Percentiles rank a stretch among this genome's conserved stretches.
Evolutionary conservation across 768 basidiomycete species (phyloP).

Genomic region (Rhizopogon roseolus): DNA sequence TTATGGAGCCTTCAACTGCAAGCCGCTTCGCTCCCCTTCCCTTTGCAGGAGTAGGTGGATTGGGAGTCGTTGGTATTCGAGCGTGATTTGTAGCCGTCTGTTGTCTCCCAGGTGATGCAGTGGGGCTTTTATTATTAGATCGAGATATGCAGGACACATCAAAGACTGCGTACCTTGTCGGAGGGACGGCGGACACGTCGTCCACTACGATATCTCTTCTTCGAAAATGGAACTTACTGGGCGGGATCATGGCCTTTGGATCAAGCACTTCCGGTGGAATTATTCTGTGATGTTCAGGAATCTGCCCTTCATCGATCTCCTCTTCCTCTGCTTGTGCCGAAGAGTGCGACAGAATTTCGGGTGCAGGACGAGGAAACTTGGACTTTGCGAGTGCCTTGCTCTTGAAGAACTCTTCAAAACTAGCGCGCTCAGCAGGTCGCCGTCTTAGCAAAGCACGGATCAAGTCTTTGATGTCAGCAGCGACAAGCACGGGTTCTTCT

Average conservation of each 20-base stretch:
- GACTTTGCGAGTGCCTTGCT: constrained; percentile 73
- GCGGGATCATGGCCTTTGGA: constrained; percentile 76
- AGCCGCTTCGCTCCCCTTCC: constrained; percentile 20
- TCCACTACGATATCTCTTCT: constrained; percentile 26
- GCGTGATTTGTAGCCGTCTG: constrained; percentile 3
- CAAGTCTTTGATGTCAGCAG: constrained; percentile 81
- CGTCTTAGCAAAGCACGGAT: constrained; percentile 82
- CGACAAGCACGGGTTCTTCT: constrained; percentile 55
- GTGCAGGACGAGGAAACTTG: constrained; percentile 60
- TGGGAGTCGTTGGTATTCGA: constrained; percentile 11
- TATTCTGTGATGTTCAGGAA: constrained; percentile 68
- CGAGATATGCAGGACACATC: not conserved
- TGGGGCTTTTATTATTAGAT: constrained; percentile 5
- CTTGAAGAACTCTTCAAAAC: constrained; percentile 89
- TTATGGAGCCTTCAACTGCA: constrained; percentile 59
- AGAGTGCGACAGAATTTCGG: constrained; percentile 10
- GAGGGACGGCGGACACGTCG: constrained; percentile 9
- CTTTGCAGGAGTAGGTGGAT: constrained; percentile 8
- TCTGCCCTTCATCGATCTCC: constrained; percentile 32
- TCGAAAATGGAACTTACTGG: constrained; percentile 73
- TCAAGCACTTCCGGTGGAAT: constrained; percentile 81
- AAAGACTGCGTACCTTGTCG: constrained; percentile 14
- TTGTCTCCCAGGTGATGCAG: constrained; percentile 15
- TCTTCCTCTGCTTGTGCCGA: constrained; percentile 16
- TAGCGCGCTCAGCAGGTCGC: constrained; percentile 77